Evolutionary conservation across 2,329 filamentous ascomycete species (phyloP).

Genomic region (Elsinoe australis): DNA sequence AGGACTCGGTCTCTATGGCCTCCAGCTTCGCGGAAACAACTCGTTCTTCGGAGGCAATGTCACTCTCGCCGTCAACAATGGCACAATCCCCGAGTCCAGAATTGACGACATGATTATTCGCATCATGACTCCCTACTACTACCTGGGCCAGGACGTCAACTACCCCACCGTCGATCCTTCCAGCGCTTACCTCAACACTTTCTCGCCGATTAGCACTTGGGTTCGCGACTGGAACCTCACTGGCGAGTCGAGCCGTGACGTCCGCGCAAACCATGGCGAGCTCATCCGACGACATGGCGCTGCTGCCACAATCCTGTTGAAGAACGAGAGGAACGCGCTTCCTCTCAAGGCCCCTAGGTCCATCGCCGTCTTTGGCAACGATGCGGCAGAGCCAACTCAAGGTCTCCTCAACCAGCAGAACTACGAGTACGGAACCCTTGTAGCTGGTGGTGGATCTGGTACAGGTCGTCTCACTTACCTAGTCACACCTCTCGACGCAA

Average conservation of each 20-base stretch:
- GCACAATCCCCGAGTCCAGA: constrained; percentile 75
- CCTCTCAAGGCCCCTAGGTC: constrained; percentile 70
- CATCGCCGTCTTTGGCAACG: constrained; percentile 73
- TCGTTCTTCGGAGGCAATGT: constrained; percentile 82
- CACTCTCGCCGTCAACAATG: constrained; percentile 80
- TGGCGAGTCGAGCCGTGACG: constrained; percentile 45
- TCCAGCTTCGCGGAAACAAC: constrained; percentile 50
- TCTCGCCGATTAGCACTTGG: constrained; percentile 41
- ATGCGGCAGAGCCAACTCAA: constrained; percentile 64
- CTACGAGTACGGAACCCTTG: constrained; percentile 29
- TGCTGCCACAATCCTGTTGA: constrained; percentile 78
- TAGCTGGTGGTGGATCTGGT: constrained; percentile 21
- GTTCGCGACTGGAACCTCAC: constrained; percentile 22
- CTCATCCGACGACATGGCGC: constrained; percentile 70
- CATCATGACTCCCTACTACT: constrained; percentile 61
- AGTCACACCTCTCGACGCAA: constrained; percentile 20
- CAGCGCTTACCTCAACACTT: neutral
- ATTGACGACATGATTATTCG: constrained; percentile 88
- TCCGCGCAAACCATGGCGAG: constrained; percentile 63
- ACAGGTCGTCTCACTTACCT: constrained; percentile 20
- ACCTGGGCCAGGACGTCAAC: constrained; percentile 50
- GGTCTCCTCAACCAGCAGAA: constrained; percentile 61
- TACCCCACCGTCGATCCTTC: constrained; percentile 34
- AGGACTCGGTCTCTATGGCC: constrained; percentile 24
- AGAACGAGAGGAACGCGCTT: constrained; percentile 65